Conservation (phyloP, 2,329 filamentous ascomycete species). For the Phoma herbarum region DNA sequence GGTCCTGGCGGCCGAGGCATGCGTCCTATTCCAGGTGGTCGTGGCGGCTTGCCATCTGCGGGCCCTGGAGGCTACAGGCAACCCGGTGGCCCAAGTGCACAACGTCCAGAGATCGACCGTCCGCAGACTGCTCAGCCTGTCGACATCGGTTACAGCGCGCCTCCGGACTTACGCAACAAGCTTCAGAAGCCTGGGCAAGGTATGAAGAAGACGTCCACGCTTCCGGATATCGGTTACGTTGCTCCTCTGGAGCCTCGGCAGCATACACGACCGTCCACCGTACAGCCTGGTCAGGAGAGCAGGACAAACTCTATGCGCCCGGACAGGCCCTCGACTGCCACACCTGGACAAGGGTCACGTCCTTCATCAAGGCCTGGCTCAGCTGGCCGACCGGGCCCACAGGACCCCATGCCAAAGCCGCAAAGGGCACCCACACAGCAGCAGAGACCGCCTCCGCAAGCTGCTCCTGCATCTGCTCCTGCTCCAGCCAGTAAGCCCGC, state of each 20-base stretch:
- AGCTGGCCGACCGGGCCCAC: conserved; percentile 39
- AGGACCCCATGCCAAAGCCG: conserved; percentile 39
- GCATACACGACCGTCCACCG: conserved; percentile 47
- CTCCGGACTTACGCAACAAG: conserved; percentile 55
- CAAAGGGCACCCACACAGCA: conserved; percentile 33
- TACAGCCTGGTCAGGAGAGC: conserved; percentile 47
- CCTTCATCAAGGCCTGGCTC: conserved; percentile 40
- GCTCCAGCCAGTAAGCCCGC: conserved; percentile 32
- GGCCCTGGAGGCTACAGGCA: conserved; percentile 48
- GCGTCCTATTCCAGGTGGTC: conserved; percentile 40
- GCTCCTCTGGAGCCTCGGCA: conserved; percentile 49
- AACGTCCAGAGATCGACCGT: conserved; percentile 45
- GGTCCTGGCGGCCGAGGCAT: conserved; percentile 42
- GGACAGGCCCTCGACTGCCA: conserved; percentile 38
- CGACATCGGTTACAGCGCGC: conserved; percentile 55
- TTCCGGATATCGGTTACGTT: conserved; percentile 51
- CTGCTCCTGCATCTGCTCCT: conserved; percentile 22
- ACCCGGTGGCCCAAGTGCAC: conserved; percentile 50
- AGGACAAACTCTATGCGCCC: conserved; percentile 36
- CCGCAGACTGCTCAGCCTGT: conserved; percentile 53
- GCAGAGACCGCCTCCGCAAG: conserved; percentile 31
- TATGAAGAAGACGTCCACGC: conserved; percentile 43
- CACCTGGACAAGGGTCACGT: conserved; percentile 28
- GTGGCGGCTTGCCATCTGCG: conserved; percentile 43
- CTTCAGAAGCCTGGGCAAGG: conserved; percentile 51